phyloP scores from a whole-genome alignment of 163 green algal species.

The Dunaliella salina region DNA sequence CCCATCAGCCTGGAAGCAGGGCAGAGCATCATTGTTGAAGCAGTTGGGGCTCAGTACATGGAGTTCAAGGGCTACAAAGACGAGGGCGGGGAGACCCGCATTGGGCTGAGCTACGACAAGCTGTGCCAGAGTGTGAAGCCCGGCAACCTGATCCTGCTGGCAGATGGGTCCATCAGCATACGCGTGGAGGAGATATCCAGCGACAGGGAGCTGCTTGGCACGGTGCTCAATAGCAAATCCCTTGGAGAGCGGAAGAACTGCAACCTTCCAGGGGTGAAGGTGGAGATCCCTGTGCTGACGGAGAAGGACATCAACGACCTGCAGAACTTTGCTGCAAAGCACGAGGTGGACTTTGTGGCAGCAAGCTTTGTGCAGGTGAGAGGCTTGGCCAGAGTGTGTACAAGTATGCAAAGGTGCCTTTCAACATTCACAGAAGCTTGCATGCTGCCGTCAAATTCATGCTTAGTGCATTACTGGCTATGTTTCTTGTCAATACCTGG shows the following conservation, averaged over 20 bases:
- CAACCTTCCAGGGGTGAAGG: slow-evolving; percentile 71
- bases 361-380: slow-evolving; percentile 70
- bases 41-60: slow-evolving; percentile 53
- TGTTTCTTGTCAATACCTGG: neutral
- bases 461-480: neutral
- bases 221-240: slow-evolving; percentile 64
- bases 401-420: too few species aligned
- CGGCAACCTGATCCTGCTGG: slow-evolving; percentile 51
- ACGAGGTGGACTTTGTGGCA: slow-evolving; percentile 75
- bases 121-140: slow-evolving; percentile 53
- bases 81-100: slow-evolving; percentile 44
- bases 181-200: slow-evolving; percentile 52
- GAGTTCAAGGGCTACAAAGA: slow-evolving; percentile 53
- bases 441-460: too few species aligned
- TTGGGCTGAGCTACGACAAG: slow-evolving; percentile 59
- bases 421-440: too few species aligned
- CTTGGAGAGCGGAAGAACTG: slow-evolving; percentile 73
- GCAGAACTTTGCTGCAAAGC: slow-evolving; percentile 70
- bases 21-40: slow-evolving; percentile 51
- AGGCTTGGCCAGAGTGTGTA: too few species aligned
- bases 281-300: slow-evolving; percentile 64
- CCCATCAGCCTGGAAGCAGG: slow-evolving; percentile 48
- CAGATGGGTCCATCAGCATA: slow-evolving; percentile 50
- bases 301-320: slow-evolving; percentile 72
- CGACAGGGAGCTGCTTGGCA: slow-evolving; percentile 37